A percentile compares a stretch with the other conserved stretches of the same genome.
Evolutionary conservation across 768 basidiomycete genomes (phyloP).

Genomic region (Lentinula sp.): DNA sequence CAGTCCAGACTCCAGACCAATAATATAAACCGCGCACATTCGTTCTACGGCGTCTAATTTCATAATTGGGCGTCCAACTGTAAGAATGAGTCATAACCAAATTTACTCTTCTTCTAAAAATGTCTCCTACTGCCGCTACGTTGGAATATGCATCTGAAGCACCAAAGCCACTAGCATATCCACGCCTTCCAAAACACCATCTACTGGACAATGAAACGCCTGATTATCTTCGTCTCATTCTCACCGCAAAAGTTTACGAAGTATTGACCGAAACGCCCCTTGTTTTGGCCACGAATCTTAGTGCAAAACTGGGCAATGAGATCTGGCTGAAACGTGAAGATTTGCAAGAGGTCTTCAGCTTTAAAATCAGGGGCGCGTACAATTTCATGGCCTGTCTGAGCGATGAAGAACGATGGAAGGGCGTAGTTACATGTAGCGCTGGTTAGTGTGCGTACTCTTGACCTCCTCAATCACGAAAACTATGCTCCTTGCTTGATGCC

Average conservation of each 20-base stretch:
- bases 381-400: conserved; percentile 93
- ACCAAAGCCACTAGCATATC: conserved; percentile 60
- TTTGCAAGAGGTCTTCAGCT: conserved; percentile 95
- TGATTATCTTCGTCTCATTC: conserved; percentile 84
- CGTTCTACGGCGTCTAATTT: too few relatives aligned
- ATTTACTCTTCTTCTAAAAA: conserved; percentile 11
- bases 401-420: conserved; percentile 92
- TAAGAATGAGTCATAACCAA: background rate
- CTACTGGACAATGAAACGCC: conserved; percentile 64
- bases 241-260: conserved; percentile 89
- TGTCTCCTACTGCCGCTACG: conserved; percentile 40
- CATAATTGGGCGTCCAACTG: background rate
- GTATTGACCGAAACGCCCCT: conserved; percentile 87
- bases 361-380: conserved; percentile 98
- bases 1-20: too few relatives aligned
- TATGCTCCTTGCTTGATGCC: conserved; percentile 5
- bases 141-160: conserved; percentile 66
- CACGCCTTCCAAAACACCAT: conserved; percentile 60
- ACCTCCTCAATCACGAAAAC: conserved; percentile 6
- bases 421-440: conserved; percentile 96
- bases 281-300: conserved; percentile 80
- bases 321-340: conserved; percentile 98
- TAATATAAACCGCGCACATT: too few relatives aligned
- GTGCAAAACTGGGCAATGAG: conserved; percentile 82
- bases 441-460: conserved; percentile 68